phyloP scores from a whole-genome alignment of 768 basidiomycete species.

The Collybiopsis confluens region DNA sequence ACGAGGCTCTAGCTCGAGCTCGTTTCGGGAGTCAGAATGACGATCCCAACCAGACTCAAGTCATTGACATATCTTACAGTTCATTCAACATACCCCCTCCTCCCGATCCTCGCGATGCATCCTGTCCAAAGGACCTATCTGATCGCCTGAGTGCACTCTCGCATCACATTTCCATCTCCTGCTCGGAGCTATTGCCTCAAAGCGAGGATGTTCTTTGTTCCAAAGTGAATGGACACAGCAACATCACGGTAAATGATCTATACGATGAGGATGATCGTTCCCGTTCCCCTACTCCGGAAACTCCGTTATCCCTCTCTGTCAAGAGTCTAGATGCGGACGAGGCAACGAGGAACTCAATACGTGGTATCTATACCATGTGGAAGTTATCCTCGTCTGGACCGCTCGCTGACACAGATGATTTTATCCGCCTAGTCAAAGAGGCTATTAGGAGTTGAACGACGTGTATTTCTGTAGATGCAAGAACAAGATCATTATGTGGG shows the following conservation, averaged over 20 bases:
- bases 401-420: not conserved
- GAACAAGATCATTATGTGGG: no score
- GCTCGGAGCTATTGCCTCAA: not conserved
- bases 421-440: not conserved
- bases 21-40: not conserved
- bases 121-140: slow-evolving; percentile 29
- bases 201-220: slow-evolving; percentile 6
- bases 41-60: slow-evolving; percentile 19
- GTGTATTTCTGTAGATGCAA: not conserved
- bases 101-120: not conserved
- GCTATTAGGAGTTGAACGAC: not conserved
- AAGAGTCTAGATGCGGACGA: slow-evolving; percentile 24
- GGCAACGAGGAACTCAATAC: slow-evolving; percentile 48
- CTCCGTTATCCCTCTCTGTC: slow-evolving; percentile 5
- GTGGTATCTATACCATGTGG: slow-evolving; percentile 60
- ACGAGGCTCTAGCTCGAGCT: not conserved
- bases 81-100: slow-evolving; percentile 33
- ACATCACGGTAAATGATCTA: slow-evolving; percentile 4
- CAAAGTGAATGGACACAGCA: slow-evolving; percentile 9
- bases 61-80: slow-evolving; percentile 20
- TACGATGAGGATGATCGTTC: slow-evolving; percentile 12
- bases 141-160: slow-evolving; percentile 35
- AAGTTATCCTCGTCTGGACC: not conserved
- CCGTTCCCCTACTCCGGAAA: slow-evolving; percentile 4
- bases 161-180: slow-evolving; percentile 4